Base-by-base conservation (phyloP, 2,329 filamentous ascomycete species). In the Fusarium illudens region DNA sequence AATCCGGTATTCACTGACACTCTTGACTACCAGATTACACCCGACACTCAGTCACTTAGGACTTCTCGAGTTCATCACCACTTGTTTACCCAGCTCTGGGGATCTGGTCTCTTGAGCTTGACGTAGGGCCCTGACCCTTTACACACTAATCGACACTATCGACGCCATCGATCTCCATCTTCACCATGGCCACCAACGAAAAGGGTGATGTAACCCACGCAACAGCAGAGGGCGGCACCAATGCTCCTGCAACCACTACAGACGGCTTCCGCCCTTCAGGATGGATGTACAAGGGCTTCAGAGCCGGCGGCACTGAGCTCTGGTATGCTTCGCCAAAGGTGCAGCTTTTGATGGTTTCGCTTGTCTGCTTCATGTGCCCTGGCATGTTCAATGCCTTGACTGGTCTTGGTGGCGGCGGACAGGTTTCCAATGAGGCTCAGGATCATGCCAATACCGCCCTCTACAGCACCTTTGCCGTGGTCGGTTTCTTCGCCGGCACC, bases 281-380 rank as follows among this genome's bases (percentile, higher is more conserved):
- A 66, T 93, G 90, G 90, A 90, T 89, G 80, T 93, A 94, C 83
- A 88, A 86, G 74, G 82, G 84, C 50, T 74, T 87, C 73, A 84
- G 82, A 59, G 62, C 93, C 59, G 84, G 85, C 17, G 80, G 82
- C 51, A 79, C 79, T 60, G 84, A 84, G 68, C 63, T 90, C 8
- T 92, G 89, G 84, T 94, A 91, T 77, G 92, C 92, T 20, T 92
- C 91, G 60, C 92, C 92, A 12, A 87, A 89, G 73, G 79, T 89
- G 49, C 92, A 94, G 79, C 84, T 94, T 33, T 73, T 91, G 65
- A 86, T 94, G 83, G 90, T 94, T 58, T 79, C 80, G 17, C 69
- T 82, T 59, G 79, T 82, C 60, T 82, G 80, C 73, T 82, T 92
- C 82, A 76, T 92, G 64, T 92, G 90, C 75, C 90, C 90, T 5